Evolutionary conservation across 768 basidiomycete genomes (phyloP), one percentile per base, ranked within the genome.

Genomic region (Thelephora aurantiotincta): DNA sequence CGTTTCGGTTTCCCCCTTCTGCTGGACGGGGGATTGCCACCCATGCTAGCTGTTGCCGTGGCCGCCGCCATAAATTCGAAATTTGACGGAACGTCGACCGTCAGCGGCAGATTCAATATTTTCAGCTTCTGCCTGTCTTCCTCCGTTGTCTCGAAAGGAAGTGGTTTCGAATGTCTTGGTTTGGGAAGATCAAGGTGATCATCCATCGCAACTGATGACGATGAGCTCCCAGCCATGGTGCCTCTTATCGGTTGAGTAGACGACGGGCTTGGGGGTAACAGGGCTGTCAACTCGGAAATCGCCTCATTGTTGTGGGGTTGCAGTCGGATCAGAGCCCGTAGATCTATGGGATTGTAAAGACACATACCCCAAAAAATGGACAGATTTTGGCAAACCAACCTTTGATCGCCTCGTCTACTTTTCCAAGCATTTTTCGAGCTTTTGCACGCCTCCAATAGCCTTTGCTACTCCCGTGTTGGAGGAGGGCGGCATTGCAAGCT

Each of bases 221-320:
- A 36, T 2, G 50, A 38, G 6, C 43, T 64, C 20, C 35, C 30
- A 26, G 7, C 35, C 34, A 41, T 22, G 19, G n/a, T 14, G 13
- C 51, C 51, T 19, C 45, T 34, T 7, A 45, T 44, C 23, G 59
- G 34, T 14, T n/a, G 48, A 18, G 6, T 33, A 11, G 45, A 37
- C 20, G n/a, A 49, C 0, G 51, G 50, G 5, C 55, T 54, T 1
- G 57, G 54, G 1, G 61, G 60, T 18, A 62, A 50, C 6, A 78
- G 58, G 1, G 70, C 60, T 2, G 63, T 55, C 5, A 85, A 63
- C 55, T 84, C 82, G 11, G 69, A 64, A 7, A 74, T 50, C 0
- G 81, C 82, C 57, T 84, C 81, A 1, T 60, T 48, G 56, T 81
- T 84, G n/a, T 64, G 65, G 0, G 82, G 80, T 50, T 83, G 82